phyloP scores from a whole-genome alignment of 148 eudicot species.

The Chenopodium quinoa region DNA sequence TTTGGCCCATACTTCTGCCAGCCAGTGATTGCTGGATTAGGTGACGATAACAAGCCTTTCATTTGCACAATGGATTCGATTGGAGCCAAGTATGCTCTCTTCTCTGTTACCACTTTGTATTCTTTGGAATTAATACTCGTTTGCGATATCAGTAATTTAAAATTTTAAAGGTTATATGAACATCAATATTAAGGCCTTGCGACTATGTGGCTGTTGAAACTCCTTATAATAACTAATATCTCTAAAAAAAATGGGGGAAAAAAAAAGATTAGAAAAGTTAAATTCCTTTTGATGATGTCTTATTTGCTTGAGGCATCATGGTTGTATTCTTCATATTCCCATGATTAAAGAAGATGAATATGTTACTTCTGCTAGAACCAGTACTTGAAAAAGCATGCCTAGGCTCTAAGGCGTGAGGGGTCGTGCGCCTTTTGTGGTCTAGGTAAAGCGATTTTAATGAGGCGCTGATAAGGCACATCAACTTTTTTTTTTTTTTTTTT shows the following conservation, averaged over 20 bases:
- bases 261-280: neutral
- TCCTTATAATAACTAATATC: neutral
- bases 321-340: neutral
- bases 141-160: neutral
- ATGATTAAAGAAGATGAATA: neutral
- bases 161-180: neutral
- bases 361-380: too few species aligned
- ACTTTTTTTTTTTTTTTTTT: too few species aligned
- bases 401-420: too few species aligned
- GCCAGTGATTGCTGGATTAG: constrained; percentile 93
- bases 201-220: neutral
- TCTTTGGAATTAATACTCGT: constrained; percentile 7
- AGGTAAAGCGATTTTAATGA: too few species aligned
- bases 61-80: constrained; percentile 99
- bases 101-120: neutral
- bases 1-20: constrained; percentile 96
- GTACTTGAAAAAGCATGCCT: too few species aligned
- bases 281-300: neutral
- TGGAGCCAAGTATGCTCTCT: constrained; percentile 87
- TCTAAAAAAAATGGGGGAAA: neutral
- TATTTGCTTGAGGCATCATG: neutral
- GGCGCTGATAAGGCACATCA: too few species aligned
- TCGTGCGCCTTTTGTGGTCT: too few species aligned
- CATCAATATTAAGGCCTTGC: neutral
- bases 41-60: constrained; percentile 91